Percentiles rank a stretch among this genome's conserved stretches.
phyloP scores from a whole-genome alignment of 179 eudicot genomes.

The Vitellaria paradoxa region DNA sequence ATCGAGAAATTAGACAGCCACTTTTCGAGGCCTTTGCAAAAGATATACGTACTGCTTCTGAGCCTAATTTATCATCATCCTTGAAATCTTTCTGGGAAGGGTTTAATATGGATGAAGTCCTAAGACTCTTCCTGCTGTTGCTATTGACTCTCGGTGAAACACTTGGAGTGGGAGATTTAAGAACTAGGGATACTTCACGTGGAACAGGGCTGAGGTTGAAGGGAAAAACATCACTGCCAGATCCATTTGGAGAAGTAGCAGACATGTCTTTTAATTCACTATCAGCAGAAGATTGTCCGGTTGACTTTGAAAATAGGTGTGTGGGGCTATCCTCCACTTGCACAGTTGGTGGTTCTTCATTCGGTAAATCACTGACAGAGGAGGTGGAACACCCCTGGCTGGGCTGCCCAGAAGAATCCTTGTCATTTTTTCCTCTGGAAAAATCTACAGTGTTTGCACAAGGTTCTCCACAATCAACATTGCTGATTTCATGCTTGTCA shows the following conservation, averaged over 20 bases:
- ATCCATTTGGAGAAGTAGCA: conserved; percentile 23
- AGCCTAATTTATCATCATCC: conserved; percentile 19
- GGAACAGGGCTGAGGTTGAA: conserved; percentile 35
- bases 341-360: conserved; percentile 29
- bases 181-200: conserved; percentile 46
- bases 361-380: conserved; percentile 12
- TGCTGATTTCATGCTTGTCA: conserved; percentile 27
- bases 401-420: conserved; percentile 7
- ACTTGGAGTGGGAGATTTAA: conserved; percentile 76
- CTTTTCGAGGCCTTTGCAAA: conserved; percentile 38
- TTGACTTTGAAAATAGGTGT: conserved; percentile 11
- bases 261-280: conserved; percentile 13
- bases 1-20: conserved; percentile 31
- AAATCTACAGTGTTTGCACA: conserved; percentile 1
- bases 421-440: neutral
- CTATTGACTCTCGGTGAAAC: conserved; percentile 65
- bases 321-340: conserved; percentile 19
- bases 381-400: conserved; percentile 5
- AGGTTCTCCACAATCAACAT: conserved; percentile 18
- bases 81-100: conserved; percentile 48
- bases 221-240: conserved; percentile 29
- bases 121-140: conserved; percentile 67
- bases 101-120: conserved; percentile 56
- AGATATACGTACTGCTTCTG: conserved; percentile 29
- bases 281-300: conserved; percentile 17